These are phyloP conservation scores for Boletus tomentosulus DNA, from an alignment of 768 basidiomycete species.

Conservation along the genomic window DNA sequence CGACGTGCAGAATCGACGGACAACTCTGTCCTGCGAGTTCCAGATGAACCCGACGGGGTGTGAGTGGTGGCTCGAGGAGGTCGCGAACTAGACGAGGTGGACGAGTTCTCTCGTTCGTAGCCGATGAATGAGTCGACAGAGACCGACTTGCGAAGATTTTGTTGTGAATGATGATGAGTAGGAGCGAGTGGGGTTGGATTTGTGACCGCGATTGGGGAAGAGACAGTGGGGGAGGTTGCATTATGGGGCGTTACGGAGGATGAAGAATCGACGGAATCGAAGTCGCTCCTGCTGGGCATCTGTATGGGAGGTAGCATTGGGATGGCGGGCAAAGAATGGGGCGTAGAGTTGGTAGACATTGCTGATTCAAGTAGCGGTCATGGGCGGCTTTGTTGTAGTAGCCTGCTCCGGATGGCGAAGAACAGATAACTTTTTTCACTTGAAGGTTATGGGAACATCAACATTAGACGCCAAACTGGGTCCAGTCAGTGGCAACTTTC, in stretches of 20 bases:
- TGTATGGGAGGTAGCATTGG: constrained; percentile 43
- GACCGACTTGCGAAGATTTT: constrained; percentile 61
- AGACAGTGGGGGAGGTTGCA: constrained; percentile 41
- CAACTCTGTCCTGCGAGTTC: constrained; percentile 26
- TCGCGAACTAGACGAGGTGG: constrained; percentile 30
- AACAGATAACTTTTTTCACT: constrained; percentile 4
- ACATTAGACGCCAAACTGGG: background rate
- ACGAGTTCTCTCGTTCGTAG: constrained; percentile 36
- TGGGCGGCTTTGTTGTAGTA: constrained; percentile 4
- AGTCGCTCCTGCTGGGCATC: constrained; percentile 34
- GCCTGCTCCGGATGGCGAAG: constrained; percentile 7
- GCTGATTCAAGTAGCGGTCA: constrained; percentile 14
- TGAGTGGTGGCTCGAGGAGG: constrained; percentile 37
- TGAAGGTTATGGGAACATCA: constrained; percentile 21
- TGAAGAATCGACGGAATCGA: constrained; percentile 19
- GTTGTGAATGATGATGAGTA: constrained; percentile 23
- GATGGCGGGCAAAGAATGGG: constrained; percentile 33
- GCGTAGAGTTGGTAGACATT: constrained; percentile 21
- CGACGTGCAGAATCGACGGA: constrained; percentile 26
- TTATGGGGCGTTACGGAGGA: constrained; percentile 37
- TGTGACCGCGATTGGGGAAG: constrained; percentile 30
- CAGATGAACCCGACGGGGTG: constrained; percentile 34
- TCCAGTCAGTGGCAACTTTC: background rate
- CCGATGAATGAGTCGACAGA: constrained; percentile 74
- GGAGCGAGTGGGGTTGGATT: constrained; percentile 8